These are phyloP conservation scores for Puccinia triticina DNA, from an alignment of 1,284 basidiomycete genomes.

Conservation along the genomic window DNA sequence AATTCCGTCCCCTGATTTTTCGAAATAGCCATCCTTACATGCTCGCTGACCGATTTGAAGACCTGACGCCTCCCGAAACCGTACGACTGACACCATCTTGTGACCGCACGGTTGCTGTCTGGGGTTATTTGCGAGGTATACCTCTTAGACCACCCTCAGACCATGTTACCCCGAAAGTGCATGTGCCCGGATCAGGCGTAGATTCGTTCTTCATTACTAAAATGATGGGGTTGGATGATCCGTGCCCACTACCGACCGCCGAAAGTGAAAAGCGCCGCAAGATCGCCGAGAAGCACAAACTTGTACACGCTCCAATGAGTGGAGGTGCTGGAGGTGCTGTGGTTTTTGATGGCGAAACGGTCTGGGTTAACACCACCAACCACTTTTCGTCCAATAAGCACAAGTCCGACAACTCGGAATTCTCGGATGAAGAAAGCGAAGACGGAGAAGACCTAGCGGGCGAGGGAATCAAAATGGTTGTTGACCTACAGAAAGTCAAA, in stretches of 20 bases:
- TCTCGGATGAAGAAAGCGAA: constrained; percentile 64
- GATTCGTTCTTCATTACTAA: constrained; percentile 65
- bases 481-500: constrained; percentile 86
- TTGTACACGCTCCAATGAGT: constrained; percentile 97
- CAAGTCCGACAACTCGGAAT: constrained; percentile 54
- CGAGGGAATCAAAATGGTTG: constrained; percentile 96
- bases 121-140: constrained; percentile 91
- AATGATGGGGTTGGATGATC: constrained; percentile 80
- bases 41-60: constrained; percentile 92
- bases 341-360: constrained; percentile 97
- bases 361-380: constrained; percentile 96
- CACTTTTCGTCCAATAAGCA: constrained; percentile 73
- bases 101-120: constrained; percentile 87
- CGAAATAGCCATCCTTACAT: constrained; percentile 94
- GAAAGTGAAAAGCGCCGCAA: constrained; percentile 90
- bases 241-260: constrained; percentile 88
- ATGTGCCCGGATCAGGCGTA: constrained; percentile 93
- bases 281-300: constrained; percentile 91
- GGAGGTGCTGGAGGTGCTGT: constrained; percentile 76
- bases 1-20: constrained; percentile 96
- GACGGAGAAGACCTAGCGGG: constrained; percentile 64
- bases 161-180: constrained; percentile 75
- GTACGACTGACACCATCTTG: constrained; percentile 82
- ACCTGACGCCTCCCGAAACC: constrained; percentile 84
- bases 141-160: constrained; percentile 69